Conservation (phyloP, 805 yeast genomes). For the Pichia cephalocereana region DNA sequence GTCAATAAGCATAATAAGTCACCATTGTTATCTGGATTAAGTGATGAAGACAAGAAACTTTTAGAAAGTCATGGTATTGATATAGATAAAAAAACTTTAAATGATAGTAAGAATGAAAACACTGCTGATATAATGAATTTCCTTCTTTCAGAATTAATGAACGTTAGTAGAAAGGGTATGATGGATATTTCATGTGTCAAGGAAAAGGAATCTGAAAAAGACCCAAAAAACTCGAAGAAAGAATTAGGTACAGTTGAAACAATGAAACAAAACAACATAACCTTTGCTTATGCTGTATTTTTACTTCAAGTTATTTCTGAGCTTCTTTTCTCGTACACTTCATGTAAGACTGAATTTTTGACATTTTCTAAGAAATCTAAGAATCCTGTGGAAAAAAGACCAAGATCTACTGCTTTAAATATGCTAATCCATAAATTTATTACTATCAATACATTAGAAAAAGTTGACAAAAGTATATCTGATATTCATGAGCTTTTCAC, state of each 20-base stretch:
- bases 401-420: constrained; percentile 69
- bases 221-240: constrained; percentile 9
- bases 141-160: constrained; percentile 58
- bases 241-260: constrained; percentile 11
- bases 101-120: constrained; percentile 8
- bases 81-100: constrained; percentile 8
- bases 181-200: constrained; percentile 11
- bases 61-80: neutral
- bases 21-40: constrained; percentile 13
- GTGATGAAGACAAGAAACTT: constrained; percentile 17
- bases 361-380: constrained; percentile 56
- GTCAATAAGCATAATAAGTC: constrained; percentile 16
- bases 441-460: constrained; percentile 39
- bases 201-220: constrained; percentile 16
- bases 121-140: constrained; percentile 53
- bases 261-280: constrained; percentile 34
- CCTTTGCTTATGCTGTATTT: constrained; percentile 60
- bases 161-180: constrained; percentile 21
- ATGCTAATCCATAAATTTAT: constrained; percentile 68
- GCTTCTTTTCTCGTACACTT: constrained; percentile 66
- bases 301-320: constrained; percentile 63
- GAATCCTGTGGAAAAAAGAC: constrained; percentile 39
- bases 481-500: constrained; percentile 52
- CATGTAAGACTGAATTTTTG: constrained; percentile 72
- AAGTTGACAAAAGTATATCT: constrained; percentile 25